Conservation (phyloP, 345 rosid species). For the Hirschfeldia incana region DNA sequence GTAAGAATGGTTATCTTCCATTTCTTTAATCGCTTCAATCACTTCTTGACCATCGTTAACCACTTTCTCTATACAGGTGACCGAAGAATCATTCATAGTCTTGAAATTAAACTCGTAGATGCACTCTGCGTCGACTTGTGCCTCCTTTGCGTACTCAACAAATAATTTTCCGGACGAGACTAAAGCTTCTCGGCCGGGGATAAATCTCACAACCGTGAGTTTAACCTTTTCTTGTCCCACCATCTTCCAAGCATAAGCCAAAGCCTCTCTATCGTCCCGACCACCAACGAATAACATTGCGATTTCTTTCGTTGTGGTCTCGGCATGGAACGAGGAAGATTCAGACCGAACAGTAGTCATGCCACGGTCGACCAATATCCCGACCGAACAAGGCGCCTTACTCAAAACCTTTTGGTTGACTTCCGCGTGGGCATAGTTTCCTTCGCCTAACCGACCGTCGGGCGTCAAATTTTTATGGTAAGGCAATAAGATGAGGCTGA, state of each 20-base stretch:
- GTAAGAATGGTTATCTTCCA: conserved; percentile 33
- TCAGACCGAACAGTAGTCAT: conserved; percentile 29
- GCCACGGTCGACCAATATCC: conserved; percentile 57
- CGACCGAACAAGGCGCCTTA: conserved; percentile 60
- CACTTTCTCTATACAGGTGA: conserved; percentile 43
- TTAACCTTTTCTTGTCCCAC: conserved; percentile 32
- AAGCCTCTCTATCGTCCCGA: conserved; percentile 68
- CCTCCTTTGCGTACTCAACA: conserved; percentile 25
- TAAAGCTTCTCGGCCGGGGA: conserved; percentile 30
- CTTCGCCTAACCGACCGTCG: conserved; percentile 45
- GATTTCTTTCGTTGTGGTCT: conserved; percentile 3
- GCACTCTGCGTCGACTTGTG: conserved; percentile 41
- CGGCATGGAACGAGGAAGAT: conserved; percentile 5
- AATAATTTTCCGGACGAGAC: background rate
- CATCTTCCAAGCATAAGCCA: conserved; percentile 66
- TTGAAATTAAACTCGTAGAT: conserved; percentile 51
- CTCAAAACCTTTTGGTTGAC: conserved; percentile 53
- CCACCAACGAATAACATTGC: conserved; percentile 62
- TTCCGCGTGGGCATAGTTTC: conserved; percentile 33
- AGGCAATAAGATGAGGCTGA: conserved; percentile 54
- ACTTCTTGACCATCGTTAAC: conserved; percentile 50
- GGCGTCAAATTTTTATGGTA: conserved; percentile 44
- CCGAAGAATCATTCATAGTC: conserved; percentile 29
- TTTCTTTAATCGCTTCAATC: conserved; percentile 32
- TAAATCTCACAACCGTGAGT: conserved; percentile 53